phyloP scores from a whole-genome alignment of 2,329 filamentous ascomycete species.

The Claviceps capensis region DNA sequence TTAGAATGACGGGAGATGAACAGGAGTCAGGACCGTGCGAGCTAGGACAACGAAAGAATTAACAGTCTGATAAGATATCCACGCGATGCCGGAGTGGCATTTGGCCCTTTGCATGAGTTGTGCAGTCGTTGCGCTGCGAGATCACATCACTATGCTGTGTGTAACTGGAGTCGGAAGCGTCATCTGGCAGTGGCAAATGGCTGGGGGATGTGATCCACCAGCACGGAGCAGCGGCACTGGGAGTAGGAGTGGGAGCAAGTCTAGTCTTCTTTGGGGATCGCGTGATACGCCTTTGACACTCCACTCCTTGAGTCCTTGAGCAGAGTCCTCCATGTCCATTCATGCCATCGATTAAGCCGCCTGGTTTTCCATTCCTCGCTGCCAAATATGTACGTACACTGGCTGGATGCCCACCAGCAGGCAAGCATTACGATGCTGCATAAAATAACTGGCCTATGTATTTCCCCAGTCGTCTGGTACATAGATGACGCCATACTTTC shows the following conservation, averaged over 20 bases:
- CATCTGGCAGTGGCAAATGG: slow-evolving; percentile 1
- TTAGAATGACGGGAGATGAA: neutral
- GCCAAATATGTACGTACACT: too few relatives aligned
- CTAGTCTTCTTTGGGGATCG: neutral
- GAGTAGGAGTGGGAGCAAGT: neutral
- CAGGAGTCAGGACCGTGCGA: neutral
- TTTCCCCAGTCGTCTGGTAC: too few relatives aligned
- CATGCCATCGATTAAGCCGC: too few relatives aligned
- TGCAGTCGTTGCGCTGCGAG: neutral
- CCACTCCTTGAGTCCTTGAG: neutral
- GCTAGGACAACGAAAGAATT: too few relatives aligned
- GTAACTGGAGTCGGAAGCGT: neutral
- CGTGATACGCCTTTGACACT: neutral
- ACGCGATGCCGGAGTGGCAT: neutral
- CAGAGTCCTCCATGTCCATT: neutral
- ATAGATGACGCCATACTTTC: too few relatives aligned
- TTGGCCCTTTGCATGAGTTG: neutral
- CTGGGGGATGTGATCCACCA: neutral
- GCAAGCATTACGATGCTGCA: too few relatives aligned
- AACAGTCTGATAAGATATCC: neutral
- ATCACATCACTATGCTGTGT: neutral
- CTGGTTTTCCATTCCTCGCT: too few relatives aligned
- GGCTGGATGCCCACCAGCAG: too few relatives aligned
- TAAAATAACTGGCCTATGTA: too few relatives aligned
- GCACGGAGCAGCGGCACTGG: neutral